Percentiles rank a stretch among this genome's conserved stretches.
Conservation (phyloP, 306 rosid genomes). For the Adenanthera pavonina region DNA sequence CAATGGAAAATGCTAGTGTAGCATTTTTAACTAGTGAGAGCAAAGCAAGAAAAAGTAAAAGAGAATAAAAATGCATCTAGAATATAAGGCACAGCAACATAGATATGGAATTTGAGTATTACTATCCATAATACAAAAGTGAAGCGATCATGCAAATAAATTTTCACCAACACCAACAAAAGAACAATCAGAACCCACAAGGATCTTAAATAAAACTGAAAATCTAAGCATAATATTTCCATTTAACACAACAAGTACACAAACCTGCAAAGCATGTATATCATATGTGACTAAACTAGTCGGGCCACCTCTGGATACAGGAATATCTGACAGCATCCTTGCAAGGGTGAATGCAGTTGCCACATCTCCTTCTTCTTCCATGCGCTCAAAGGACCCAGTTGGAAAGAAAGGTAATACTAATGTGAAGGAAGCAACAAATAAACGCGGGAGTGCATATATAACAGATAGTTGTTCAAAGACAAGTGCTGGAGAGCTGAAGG, state of each 20-base stretch:
- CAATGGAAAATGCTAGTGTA: not conserved
- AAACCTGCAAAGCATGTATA: conserved; percentile 97
- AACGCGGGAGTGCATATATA: conserved; percentile 85
- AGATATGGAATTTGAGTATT: conserved; percentile 10
- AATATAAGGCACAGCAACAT: not conserved
- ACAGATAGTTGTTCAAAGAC: conserved; percentile 97
- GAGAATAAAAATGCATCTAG: not conserved
- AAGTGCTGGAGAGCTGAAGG: conserved; percentile 89
- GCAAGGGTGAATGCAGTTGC: conserved; percentile 99
- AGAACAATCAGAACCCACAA: not conserved
- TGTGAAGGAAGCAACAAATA: conserved; percentile 93
- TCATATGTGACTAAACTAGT: conserved; percentile 90
- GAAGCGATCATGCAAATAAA: conserved; percentile 7
- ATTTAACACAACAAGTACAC: conserved; percentile 35
- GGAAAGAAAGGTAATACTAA: conserved; percentile 97
- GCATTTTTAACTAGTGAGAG: not conserved
- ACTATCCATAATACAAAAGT: not conserved
- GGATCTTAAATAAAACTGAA: conserved; percentile 28
- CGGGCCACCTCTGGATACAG: conserved; percentile 97
- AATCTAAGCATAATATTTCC: conserved; percentile 16
- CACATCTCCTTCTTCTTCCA: conserved; percentile 99
- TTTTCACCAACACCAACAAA: not conserved
- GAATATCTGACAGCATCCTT: conserved; percentile 90
- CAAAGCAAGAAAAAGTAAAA: not conserved
- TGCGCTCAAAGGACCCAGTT: conserved; percentile 96